A percentile compares a stretch with the other conserved stretches of the same genome.
Conservation (phyloP, 805 yeast genomes). For the Millerozyma miso region DNA sequence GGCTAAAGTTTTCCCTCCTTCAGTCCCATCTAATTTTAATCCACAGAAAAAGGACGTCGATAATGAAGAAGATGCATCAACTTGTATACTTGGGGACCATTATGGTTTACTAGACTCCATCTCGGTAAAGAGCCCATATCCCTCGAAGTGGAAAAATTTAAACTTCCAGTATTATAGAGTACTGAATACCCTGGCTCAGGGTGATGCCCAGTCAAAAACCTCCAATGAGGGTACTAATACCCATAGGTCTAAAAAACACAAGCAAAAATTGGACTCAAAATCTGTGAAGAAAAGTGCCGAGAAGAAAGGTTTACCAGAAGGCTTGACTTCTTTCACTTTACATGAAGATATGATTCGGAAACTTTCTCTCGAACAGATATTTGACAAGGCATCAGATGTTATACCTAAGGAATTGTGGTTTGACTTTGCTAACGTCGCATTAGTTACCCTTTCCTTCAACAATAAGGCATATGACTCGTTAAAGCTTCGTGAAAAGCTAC, state of each 20-base stretch:
- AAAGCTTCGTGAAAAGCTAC: conserved; percentile 52
- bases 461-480: conserved; percentile 50
- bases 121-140: conserved; percentile 39
- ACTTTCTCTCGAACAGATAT: conserved; percentile 55
- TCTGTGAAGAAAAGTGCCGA: not conserved
- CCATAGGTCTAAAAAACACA: conserved; percentile 1
- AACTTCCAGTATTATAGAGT: conserved; percentile 48
- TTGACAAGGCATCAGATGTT: conserved; percentile 51
- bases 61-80: conserved; percentile 8
- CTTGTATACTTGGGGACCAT: conserved; percentile 30
- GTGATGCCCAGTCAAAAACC: conserved; percentile 10
- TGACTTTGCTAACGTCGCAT: conserved; percentile 57
- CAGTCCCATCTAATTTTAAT: conserved; percentile 33
- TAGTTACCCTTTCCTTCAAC: conserved; percentile 70
- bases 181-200: conserved; percentile 2
- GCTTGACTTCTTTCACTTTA: conserved; percentile 48
- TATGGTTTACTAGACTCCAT: conserved; percentile 45
- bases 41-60: conserved; percentile 6
- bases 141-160: conserved; percentile 53
- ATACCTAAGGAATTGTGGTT: conserved; percentile 64
- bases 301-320: conserved; percentile 28
- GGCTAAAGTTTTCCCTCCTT: conserved; percentile 52
- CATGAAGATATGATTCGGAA: conserved; percentile 55
- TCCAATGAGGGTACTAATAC: conserved; percentile 8
- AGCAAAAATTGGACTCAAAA: conserved; percentile 2